Conservation (phyloP, 2,329 filamentous ascomycete genomes). For the Scedosporium apiospermum region DNA sequence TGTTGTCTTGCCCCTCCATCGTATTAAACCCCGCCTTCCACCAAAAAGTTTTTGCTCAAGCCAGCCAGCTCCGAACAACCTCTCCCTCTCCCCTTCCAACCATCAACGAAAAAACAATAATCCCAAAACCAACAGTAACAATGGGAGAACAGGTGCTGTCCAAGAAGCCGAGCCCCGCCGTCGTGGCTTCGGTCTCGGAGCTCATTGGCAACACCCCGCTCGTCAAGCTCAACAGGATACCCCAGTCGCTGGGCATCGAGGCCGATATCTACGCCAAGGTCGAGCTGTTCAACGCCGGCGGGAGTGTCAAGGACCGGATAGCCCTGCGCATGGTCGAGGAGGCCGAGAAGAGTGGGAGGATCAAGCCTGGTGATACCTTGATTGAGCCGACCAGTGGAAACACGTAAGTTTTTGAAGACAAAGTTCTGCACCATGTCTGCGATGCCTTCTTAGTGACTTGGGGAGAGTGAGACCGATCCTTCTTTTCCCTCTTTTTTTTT, state of each 20-base stretch:
- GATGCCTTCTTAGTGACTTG: neutral
- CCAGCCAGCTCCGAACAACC: no score
- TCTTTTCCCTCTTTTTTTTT: no score
- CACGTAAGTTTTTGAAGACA: no score
- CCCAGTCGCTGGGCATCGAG: slow-evolving; percentile 81
- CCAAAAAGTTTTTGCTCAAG: no score
- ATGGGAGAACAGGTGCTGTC: neutral
- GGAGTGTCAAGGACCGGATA: slow-evolving; percentile 91
- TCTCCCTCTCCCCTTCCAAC: no score
- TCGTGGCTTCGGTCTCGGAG: slow-evolving; percentile 60
- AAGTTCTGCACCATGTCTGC: no score
- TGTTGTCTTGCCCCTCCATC: no score
- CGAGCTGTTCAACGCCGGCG: slow-evolving; percentile 89
- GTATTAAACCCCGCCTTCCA: no score
- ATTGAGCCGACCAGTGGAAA: slow-evolving; percentile 98
- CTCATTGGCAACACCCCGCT: slow-evolving; percentile 96
- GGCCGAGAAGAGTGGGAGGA: slow-evolving; percentile 81
- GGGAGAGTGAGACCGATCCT: neutral
- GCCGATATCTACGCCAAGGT: slow-evolving; percentile 85
- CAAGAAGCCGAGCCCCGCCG: slow-evolving; percentile 16
- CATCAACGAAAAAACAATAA: no score
- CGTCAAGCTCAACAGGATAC: slow-evolving; percentile 85
- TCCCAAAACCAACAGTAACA: neutral
- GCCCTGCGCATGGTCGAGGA: slow-evolving; percentile 96
- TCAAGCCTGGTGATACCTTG: slow-evolving; percentile 93